Conservation (phyloP, 805 yeast species). For the Wickerhamiella qilinensis region DNA sequence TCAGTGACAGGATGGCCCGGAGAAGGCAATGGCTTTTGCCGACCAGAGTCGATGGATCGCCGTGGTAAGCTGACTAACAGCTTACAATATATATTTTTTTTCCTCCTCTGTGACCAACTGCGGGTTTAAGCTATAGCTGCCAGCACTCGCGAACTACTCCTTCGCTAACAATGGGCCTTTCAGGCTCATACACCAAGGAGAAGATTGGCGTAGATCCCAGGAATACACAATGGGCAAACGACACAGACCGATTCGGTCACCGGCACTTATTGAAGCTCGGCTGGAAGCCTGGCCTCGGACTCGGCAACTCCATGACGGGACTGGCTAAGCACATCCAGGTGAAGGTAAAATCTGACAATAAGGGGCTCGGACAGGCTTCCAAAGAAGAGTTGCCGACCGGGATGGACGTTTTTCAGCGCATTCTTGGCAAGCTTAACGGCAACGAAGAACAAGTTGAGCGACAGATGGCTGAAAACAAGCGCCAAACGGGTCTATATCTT, state of each 20-base stretch:
- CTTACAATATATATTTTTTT: constrained; percentile 2
- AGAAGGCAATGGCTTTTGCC: no score
- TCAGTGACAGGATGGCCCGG: no score
- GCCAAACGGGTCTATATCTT: constrained; percentile 58
- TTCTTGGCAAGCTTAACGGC: constrained; percentile 80
- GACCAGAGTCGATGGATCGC: no score
- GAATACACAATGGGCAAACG: constrained; percentile 87
- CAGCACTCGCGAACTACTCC: no score
- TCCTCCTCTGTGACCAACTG: neutral
- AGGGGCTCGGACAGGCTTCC: constrained; percentile 79
- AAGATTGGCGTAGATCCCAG: constrained; percentile 87
- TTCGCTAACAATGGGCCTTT: constrained; percentile 25
- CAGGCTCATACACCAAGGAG: constrained; percentile 61
- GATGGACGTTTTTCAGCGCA: constrained; percentile 80
- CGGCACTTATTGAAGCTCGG: constrained; percentile 68
- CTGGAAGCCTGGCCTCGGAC: constrained; percentile 84
- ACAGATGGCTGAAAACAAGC: constrained; percentile 43
- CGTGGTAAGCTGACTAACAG: constrained; percentile 7
- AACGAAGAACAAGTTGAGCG: constrained; percentile 37
- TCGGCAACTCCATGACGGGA: constrained; percentile 47
- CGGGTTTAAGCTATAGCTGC: neutral
- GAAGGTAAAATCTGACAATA: constrained; percentile 58
- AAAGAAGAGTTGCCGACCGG: constrained; percentile 67
- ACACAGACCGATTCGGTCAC: constrained; percentile 59
- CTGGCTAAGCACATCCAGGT: constrained; percentile 53